Percentiles rank a stretch among this genome's conserved stretches.
Evolutionary conservation across 2,329 filamentous ascomycete genomes (phyloP).

Genomic region (Beauveria pseudobassiana): DNA sequence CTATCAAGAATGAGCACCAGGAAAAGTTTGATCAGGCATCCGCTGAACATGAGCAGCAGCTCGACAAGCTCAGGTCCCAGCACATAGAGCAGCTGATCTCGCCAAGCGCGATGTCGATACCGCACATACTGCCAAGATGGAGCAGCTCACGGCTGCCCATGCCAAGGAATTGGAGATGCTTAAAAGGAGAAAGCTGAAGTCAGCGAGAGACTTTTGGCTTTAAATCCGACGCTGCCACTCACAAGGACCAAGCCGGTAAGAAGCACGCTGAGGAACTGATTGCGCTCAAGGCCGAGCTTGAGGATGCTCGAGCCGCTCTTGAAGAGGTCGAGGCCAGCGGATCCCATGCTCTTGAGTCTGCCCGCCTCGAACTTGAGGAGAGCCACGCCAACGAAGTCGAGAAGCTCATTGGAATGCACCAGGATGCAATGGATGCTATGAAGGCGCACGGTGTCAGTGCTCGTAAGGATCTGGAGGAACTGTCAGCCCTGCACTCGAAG

Average conservation of each 20-base stretch:
- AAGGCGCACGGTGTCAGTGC: slow-evolving; percentile 31
- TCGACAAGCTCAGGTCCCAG: background rate
- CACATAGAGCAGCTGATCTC: background rate
- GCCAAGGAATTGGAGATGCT: slow-evolving; percentile 27
- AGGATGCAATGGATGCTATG: slow-evolving; percentile 33
- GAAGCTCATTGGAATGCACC: slow-evolving; percentile 35
- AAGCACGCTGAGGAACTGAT: slow-evolving; percentile 30
- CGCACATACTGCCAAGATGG: background rate
- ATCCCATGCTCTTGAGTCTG: slow-evolving; percentile 36
- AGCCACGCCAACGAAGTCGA: slow-evolving; percentile 41
- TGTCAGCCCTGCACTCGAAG: slow-evolving; percentile 29
- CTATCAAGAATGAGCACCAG: slow-evolving; percentile 33
- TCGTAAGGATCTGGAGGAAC: slow-evolving; percentile 37
- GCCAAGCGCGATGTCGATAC: background rate
- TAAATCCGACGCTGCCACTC: slow-evolving; percentile 15
- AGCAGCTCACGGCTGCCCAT: background rate
- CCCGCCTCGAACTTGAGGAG: slow-evolving; percentile 37
- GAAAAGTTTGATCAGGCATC: slow-evolving; percentile 11
- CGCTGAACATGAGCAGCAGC: slow-evolving; percentile 1
- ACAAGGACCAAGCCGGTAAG: slow-evolving; percentile 20
- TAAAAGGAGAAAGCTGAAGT: slow-evolving; percentile 23
- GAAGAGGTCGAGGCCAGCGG: slow-evolving; percentile 37
- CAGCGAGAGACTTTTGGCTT: slow-evolving; percentile 22
- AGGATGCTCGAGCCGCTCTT: slow-evolving; percentile 36
- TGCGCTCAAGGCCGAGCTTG: slow-evolving; percentile 26